Evolutionary conservation across 225 moss, liverwort and hornwort genomes (phyloP), one percentile per base, ranked within the genome.

Genomic region (Ulota crispa): DNA sequence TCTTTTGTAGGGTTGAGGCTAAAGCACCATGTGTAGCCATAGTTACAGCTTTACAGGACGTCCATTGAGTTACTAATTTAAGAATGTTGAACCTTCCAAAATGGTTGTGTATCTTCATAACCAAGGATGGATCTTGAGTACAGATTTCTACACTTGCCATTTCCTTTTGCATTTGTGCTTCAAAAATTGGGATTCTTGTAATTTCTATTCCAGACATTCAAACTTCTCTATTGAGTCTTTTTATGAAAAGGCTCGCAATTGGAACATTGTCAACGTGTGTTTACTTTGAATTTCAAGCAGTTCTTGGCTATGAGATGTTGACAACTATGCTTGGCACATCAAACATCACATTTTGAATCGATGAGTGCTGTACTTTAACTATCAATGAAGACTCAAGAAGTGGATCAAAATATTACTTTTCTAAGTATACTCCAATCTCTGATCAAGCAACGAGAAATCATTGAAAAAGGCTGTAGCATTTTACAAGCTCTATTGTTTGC

Each of bases 61-160:
- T 53, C 27, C 21, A 75, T 43, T 79, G 42, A 84, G 64, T 69
- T 43, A 15, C 15, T 42, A 9, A 39, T 75, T 84, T 75, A 73
- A 78, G 70, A 70, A 41, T 81, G 57, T 82, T 84, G 82, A 75
- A 75, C 70, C 59, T 53, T 81, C 16, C 39, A 9, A 36, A 23
- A 28, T 68, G 56, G 26, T 24, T 68, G 78, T 36, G 56, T 34
- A 56, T 68, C 68, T 34, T 27, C 32, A 31, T 55, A 64, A 67
- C 72, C 23, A 64, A 64, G 41, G 73, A 59, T 68, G 81, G 30
- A 57, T 39, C 57, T 75, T 20, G 36, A 60, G 59, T 68, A 3
- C 82, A 13, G 8, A 8, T 24, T 47, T 27, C n/a, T 37, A 64
- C 24, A 80, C 34, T 11, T 59, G 27, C 24, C 47, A 57, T 47